Evolutionary conservation across 768 basidiomycete genomes (phyloP).

Genomic region (Calocybe cyanea): DNA sequence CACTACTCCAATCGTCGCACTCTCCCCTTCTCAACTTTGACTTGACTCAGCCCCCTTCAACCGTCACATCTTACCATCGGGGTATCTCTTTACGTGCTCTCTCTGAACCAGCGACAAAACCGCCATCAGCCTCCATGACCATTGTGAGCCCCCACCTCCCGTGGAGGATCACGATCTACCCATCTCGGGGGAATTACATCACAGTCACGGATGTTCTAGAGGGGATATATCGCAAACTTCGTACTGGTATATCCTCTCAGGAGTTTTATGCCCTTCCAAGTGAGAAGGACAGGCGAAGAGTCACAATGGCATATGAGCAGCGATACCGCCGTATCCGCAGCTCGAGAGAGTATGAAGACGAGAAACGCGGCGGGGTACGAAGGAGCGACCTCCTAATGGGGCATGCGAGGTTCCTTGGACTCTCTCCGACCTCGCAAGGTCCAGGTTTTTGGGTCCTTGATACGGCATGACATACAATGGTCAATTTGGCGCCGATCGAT

Average conservation of each 20-base stretch:
- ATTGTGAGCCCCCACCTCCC: conserved; percentile 28
- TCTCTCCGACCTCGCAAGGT: conserved; percentile 29
- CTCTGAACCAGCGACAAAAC: conserved; percentile 30
- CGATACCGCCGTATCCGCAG: conserved; percentile 38
- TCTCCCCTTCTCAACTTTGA: conserved; percentile 25
- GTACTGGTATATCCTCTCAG: conserved; percentile 31
- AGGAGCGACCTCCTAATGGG: conserved; percentile 57
- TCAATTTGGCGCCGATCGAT: too few species aligned
- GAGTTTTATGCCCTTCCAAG: conserved; percentile 42
- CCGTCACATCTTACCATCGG: conserved; percentile 19
- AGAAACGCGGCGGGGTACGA: conserved; percentile 49
- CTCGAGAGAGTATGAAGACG: conserved; percentile 33
- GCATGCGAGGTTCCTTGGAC: conserved; percentile 40
- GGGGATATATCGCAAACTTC: conserved; percentile 33
- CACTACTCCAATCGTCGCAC: conserved; percentile 20
- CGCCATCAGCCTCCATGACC: conserved; percentile 24
- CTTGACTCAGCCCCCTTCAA: conserved; percentile 25
- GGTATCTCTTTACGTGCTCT: conserved; percentile 22
- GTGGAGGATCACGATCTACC: conserved; percentile 32
- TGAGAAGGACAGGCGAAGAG: conserved; percentile 29
- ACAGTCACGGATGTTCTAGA: conserved; percentile 35
- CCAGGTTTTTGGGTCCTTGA: conserved; percentile 30
- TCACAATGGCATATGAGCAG: conserved; percentile 42
- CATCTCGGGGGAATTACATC: conserved; percentile 24
- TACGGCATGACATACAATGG: conserved; percentile 8